Conservation (phyloP, 768 basidiomycete genomes). For the Calvatia gigantea region DNA sequence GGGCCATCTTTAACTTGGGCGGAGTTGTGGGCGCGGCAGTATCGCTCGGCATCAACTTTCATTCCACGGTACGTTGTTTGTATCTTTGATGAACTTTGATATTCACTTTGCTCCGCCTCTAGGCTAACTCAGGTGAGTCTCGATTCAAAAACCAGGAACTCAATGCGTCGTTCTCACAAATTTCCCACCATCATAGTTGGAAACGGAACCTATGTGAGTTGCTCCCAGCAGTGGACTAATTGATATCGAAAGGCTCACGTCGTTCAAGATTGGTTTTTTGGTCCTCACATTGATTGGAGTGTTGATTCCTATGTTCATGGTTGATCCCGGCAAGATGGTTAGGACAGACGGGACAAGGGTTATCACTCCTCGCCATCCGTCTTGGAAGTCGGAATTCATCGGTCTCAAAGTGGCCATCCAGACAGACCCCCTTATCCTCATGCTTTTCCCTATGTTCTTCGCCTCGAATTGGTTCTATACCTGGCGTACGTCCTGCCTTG, state of each 20-base stretch:
- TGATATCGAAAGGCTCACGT: background rate
- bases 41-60: slow-evolving; percentile 66
- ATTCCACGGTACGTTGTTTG: slow-evolving; percentile 46
- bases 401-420: slow-evolving; percentile 65
- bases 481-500: slow-evolving; percentile 55
- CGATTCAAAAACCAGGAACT: background rate
- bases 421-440: slow-evolving; percentile 67
- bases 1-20: slow-evolving; percentile 81
- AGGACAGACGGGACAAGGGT: slow-evolving; percentile 75
- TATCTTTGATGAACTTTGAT: background rate
- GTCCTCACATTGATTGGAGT: slow-evolving; percentile 70
- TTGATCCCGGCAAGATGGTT: slow-evolving; percentile 66
- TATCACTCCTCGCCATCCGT: slow-evolving; percentile 57
- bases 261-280: slow-evolving; percentile 65
- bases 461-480: slow-evolving; percentile 85
- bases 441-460: slow-evolving; percentile 85
- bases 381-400: slow-evolving; percentile 73
- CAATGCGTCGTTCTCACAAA: background rate
- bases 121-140: slow-evolving; percentile 37
- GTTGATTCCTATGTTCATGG: slow-evolving; percentile 64
- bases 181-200: slow-evolving; percentile 38
- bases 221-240: background rate
- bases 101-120: slow-evolving; percentile 16
- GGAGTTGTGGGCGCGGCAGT: slow-evolving; percentile 78
- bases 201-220: slow-evolving; percentile 72